Conservation (phyloP, 2,329 filamentous ascomycete genomes). For the Phaeosphaeria sp. region DNA sequence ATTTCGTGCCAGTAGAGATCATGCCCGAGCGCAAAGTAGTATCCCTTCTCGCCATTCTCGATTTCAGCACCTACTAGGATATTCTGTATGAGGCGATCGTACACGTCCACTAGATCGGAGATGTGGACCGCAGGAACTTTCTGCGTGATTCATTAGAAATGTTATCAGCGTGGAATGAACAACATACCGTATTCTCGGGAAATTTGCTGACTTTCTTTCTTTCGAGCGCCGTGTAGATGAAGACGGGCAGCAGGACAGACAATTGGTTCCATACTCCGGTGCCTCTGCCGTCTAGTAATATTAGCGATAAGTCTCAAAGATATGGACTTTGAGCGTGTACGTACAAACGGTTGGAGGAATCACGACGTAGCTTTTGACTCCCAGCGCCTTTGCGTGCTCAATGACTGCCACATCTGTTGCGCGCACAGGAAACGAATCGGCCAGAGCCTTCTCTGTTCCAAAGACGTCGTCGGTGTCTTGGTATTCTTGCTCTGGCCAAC, state of each 20-base stretch:
- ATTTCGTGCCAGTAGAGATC: constrained; percentile 3
- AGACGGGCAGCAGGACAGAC: background rate
- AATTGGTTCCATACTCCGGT: constrained; percentile 8
- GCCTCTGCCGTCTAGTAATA: constrained; percentile 3
- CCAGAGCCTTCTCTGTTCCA: constrained; percentile 7
- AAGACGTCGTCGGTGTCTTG: constrained; percentile 2
- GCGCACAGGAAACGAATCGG: constrained; percentile 4
- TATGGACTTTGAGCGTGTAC: no score
- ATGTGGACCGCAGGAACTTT: background rate
- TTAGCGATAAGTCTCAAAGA: background rate
- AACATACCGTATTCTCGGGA: background rate
- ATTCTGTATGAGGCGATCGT: background rate
- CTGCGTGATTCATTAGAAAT: background rate
- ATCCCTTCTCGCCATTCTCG: constrained; percentile 3
- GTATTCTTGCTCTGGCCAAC: constrained; percentile 2
- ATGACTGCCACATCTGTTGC: constrained; percentile 7
- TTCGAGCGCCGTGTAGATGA: background rate
- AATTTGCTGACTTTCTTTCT: background rate
- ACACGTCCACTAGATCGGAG: background rate
- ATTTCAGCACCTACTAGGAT: background rate
- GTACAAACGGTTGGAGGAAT: constrained; percentile 4
- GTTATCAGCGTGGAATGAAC: background rate
- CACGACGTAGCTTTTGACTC: constrained; percentile 4
- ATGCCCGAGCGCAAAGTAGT: constrained; percentile 7
- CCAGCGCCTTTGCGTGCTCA: constrained; percentile 4